Base-by-base conservation (phyloP, 768 basidiomycete species). In the Trametes maxima region DNA sequence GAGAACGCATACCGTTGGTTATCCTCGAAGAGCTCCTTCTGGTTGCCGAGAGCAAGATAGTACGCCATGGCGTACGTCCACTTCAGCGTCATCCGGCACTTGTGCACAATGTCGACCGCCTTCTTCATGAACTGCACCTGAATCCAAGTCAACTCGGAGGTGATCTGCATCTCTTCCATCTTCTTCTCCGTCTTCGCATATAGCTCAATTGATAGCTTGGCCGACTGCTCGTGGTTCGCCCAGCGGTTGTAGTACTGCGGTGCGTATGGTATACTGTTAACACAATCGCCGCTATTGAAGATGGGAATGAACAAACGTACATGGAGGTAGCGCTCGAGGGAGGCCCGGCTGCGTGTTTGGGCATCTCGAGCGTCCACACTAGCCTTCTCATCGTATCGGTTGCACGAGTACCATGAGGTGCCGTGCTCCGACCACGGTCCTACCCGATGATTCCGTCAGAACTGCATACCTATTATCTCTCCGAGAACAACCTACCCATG, bases 41-140 rank as follows among this genome's bases (percentile, higher is more conserved):
- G 81, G 70, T 98, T 98, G 54, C 91, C 87, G 70, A 83, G 88
- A 42, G 85, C 88, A 28, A 99, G 84, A 72, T 98, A 98, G 78
- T 94, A 99, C 28, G 95, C 96, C 96, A 99, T 98, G 2, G 94
- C 91, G 69, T 99, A 99, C 13, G 96, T 98, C 96, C 97, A 99
- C 76, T 98, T 98, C 60, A 99, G 85, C 40, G 96, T 98, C 80
- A 87, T 92, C 25, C 97, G 86, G 76, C 97, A 92, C 73, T 88
- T 88, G 68, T 89, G 85, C 40, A 92, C 85, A 73, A 90, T 89
- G 70, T 98, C 97, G 4, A 98, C 95, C 0, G 97, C 97, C 75
- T 95, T 95, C 81, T 94, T 95, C 84, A 97, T 95, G 76, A 99
- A 99, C 76, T 98, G 96, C 33, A 88, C 95, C 76, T 99, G 95